Evolutionary conservation across 2,329 filamentous ascomycete genomes (phyloP).

Genomic region (Aspergillus persii): DNA sequence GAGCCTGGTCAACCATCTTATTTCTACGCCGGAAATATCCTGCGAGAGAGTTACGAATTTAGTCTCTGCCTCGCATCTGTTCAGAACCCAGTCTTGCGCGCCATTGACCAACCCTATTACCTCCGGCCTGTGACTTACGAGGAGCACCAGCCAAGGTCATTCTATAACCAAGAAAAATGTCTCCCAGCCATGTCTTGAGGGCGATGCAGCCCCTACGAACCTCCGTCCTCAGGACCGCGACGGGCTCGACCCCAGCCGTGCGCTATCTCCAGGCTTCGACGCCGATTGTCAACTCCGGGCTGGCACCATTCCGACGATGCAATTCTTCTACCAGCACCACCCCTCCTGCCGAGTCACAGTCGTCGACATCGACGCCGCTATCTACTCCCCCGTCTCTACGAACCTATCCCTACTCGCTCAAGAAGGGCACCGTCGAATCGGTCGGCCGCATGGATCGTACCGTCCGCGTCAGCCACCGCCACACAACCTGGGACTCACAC

Average conservation of each 20-base stretch:
- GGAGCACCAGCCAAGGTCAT: background rate
- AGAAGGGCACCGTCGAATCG: conserved; percentile 41
- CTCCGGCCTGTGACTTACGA: background rate
- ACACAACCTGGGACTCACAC: conserved; percentile 35
- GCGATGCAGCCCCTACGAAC: conserved; percentile 32
- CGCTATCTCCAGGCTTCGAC: conserved; percentile 20
- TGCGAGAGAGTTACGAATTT: background rate
- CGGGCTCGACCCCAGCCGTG: conserved; percentile 16
- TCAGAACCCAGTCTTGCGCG: background rate
- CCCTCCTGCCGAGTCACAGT: conserved; percentile 9
- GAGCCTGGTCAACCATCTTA: background rate
- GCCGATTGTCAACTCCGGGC: conserved; percentile 7
- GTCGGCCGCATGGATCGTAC: conserved; percentile 44
- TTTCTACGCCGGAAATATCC: background rate
- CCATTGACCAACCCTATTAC: background rate
- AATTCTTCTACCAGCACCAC: conserved; percentile 12
- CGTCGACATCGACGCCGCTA: conserved; percentile 8
- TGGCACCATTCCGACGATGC: conserved; percentile 8
- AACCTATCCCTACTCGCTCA: conserved; percentile 34
- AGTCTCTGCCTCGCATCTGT: background rate
- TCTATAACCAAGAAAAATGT: conserved; percentile 21
- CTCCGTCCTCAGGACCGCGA: conserved; percentile 25
- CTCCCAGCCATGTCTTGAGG: conserved; percentile 30
- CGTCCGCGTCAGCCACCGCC: conserved; percentile 36
- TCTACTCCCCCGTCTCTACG: conserved; percentile 30